These are phyloP conservation scores for Phytopythium vexans DNA, from an alignment of 352 stramenopile genomes.

Conservation along the genomic window DNA sequence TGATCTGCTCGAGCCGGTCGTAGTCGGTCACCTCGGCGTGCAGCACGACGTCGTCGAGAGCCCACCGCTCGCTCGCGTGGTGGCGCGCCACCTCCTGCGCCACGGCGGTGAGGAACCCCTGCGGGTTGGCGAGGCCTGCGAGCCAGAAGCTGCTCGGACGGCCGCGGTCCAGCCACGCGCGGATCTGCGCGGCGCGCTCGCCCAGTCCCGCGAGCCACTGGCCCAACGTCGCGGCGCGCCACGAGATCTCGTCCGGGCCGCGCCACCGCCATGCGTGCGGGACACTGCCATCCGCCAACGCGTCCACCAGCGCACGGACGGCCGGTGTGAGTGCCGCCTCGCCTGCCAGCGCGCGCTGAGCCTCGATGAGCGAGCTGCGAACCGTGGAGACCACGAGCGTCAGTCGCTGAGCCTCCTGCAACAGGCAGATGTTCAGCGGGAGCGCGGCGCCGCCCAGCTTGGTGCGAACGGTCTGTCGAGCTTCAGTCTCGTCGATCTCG, in stretches of 20 bases:
- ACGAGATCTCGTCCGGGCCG: conserved; percentile 62
- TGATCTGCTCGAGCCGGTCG: conserved; percentile 75
- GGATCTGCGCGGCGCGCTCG: conserved; percentile 56
- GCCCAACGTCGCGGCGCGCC: conserved; percentile 58
- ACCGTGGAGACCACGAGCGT: conserved; percentile 56
- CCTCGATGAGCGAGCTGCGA: conserved; percentile 41
- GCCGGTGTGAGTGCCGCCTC: conserved; percentile 54
- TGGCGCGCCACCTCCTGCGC: conserved; percentile 68
- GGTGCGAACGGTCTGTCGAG: conserved; percentile 31
- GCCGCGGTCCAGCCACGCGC: conserved; percentile 58
- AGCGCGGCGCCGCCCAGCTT: conserved; percentile 69
- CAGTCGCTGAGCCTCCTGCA: conserved; percentile 70
- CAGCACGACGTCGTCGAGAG: conserved; percentile 75
- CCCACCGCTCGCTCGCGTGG: conserved; percentile 71
- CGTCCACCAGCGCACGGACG: conserved; percentile 56
- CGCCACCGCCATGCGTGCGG: conserved; percentile 48
- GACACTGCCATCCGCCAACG: conserved; percentile 71
- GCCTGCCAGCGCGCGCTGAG: conserved; percentile 53
- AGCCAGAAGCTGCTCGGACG: conserved; percentile 75
- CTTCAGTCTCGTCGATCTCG: conserved; percentile 44
- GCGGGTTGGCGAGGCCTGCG: conserved; percentile 67
- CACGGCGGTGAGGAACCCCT: conserved; percentile 78
- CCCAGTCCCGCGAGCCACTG: conserved; percentile 66
- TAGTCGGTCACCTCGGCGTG: conserved; percentile 84
- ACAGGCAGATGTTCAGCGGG: conserved; percentile 74